Percentiles rank a stretch among this genome's conserved stretches.
phyloP scores from a whole-genome alignment of 2,329 filamentous ascomycete species.

The Diaporthe eres region DNA sequence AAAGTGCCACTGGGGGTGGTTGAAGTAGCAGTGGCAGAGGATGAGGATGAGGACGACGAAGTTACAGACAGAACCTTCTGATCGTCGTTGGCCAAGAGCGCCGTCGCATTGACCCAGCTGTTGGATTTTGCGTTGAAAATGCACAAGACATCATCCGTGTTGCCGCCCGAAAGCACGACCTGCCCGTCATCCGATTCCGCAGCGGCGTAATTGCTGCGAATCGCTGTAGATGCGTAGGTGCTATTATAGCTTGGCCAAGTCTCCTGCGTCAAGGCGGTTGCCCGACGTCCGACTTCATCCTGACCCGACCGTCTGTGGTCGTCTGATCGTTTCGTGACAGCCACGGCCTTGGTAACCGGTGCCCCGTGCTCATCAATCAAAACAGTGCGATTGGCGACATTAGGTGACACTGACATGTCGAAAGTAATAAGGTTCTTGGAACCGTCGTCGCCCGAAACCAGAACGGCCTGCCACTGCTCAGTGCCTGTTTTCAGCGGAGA shows the following conservation, averaged over 20 bases:
- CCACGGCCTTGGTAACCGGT: slow-evolving; percentile 61
- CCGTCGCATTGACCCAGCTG: slow-evolving; percentile 80
- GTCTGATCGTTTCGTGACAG: slow-evolving; percentile 51
- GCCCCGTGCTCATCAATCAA: slow-evolving; percentile 74
- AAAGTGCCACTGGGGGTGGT: slow-evolving; percentile 50
- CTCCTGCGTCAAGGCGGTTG: slow-evolving; percentile 64
- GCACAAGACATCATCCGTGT: slow-evolving; percentile 74
- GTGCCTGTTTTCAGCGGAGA: slow-evolving; percentile 72
- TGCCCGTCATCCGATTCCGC: slow-evolving; percentile 76
- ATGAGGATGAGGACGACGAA: slow-evolving; percentile 48
- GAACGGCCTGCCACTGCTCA: slow-evolving; percentile 68
- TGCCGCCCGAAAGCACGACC: slow-evolving; percentile 85
- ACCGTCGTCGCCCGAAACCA: slow-evolving; percentile 80
- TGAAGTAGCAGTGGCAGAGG: slow-evolving; percentile 45
- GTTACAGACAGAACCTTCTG: slow-evolving; percentile 55
- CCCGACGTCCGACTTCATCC: slow-evolving; percentile 27
- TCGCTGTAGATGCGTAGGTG: slow-evolving; percentile 76
- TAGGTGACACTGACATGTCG: slow-evolving; percentile 81
- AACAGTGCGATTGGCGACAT: slow-evolving; percentile 78
- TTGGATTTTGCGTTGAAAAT: slow-evolving; percentile 85
- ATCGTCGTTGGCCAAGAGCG: slow-evolving; percentile 66
- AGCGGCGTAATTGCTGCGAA: slow-evolving; percentile 78
- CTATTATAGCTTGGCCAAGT: slow-evolving; percentile 86
- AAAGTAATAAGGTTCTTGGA: slow-evolving; percentile 86
- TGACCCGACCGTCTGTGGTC: slow-evolving; percentile 25